Conservation (phyloP, 2,329 filamentous ascomycete species). For the Hypoxylon sp. region DNA sequence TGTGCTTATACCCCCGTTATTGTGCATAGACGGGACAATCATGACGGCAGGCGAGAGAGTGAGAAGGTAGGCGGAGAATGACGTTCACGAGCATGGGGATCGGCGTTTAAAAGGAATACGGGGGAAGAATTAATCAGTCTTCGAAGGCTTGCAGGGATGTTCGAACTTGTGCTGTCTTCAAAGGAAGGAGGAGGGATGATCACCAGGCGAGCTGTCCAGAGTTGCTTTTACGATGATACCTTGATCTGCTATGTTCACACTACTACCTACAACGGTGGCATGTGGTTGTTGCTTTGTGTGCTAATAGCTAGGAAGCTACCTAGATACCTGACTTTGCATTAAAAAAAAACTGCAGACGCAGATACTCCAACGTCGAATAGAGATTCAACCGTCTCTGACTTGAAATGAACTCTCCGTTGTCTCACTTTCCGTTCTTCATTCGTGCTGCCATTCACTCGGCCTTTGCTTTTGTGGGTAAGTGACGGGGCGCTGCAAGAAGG, state of each 20-base stretch:
- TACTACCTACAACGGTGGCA: slow-evolving; percentile 2
- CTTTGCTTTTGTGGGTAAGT: background rate
- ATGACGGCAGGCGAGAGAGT: slow-evolving; percentile 1
- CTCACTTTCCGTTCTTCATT: background rate
- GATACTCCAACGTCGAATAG: slow-evolving; percentile 12
- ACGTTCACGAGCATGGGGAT: slow-evolving; percentile 30
- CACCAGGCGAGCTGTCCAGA: slow-evolving; percentile 2
- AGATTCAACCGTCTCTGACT: slow-evolving; percentile 6
- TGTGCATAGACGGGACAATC: slow-evolving; percentile 8
- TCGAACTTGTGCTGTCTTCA: background rate
- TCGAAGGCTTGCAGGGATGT: slow-evolving; percentile 2
- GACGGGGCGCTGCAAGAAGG: background rate
- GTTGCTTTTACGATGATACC: slow-evolving; percentile 40
- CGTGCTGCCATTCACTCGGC: background rate
- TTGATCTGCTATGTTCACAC: slow-evolving; percentile 28
- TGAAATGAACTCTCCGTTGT: background rate
- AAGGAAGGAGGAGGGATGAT: background rate
- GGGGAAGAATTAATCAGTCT: background rate
- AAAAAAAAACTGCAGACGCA: background rate
- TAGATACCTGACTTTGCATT: slow-evolving; percentile 8
- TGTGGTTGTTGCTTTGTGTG: slow-evolving; percentile 4
- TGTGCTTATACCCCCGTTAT: slow-evolving; percentile 6
- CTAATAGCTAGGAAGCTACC: slow-evolving; percentile 6
- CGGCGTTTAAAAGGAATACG: slow-evolving; percentile 34
- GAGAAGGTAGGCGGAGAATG: background rate